These are phyloP conservation scores for Lactarius sp. DNA, from an alignment of 768 basidiomycete genomes.

Conservation along the genomic window DNA sequence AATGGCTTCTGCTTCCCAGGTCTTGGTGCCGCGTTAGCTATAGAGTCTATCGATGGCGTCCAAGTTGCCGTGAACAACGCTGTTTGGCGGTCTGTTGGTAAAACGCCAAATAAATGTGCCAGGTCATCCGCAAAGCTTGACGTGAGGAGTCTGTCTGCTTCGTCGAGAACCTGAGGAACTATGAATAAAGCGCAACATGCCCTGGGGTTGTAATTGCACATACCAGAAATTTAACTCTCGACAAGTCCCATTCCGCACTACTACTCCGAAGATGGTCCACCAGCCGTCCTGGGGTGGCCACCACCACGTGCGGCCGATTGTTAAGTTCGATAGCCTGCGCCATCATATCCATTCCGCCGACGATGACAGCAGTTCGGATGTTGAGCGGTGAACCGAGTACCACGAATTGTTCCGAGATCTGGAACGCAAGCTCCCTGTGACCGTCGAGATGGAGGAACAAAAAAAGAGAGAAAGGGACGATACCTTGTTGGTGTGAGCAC, in stretches of 20 bases:
- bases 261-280: constrained; percentile 84
- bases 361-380: constrained; percentile 80
- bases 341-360: constrained; percentile 99
- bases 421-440: constrained; percentile 91
- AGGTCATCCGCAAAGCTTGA: constrained; percentile 87
- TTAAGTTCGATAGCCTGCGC: constrained; percentile 82
- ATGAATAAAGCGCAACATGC: neutral
- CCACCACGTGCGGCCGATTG: constrained; percentile 84
- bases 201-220: constrained; percentile 27
- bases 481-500: constrained; percentile 94
- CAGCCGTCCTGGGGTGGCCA: constrained; percentile 94
- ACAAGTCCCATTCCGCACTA: constrained; percentile 76
- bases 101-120: constrained; percentile 62
- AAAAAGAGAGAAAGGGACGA: constrained; percentile 8
- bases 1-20: constrained; percentile 85
- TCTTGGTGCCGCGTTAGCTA: constrained; percentile 67
- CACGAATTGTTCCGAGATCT: constrained; percentile 93
- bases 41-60: constrained; percentile 75
- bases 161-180: constrained; percentile 74
- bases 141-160: constrained; percentile 90
- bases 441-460: neutral
- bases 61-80: constrained; percentile 96
- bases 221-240: constrained; percentile 81
- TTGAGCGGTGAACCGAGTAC: constrained; percentile 82
- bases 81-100: constrained; percentile 89